Evolutionary conservation across 2,329 filamentous ascomycete genomes (phyloP).

Genomic region (Aureobasidium mangrovei): DNA sequence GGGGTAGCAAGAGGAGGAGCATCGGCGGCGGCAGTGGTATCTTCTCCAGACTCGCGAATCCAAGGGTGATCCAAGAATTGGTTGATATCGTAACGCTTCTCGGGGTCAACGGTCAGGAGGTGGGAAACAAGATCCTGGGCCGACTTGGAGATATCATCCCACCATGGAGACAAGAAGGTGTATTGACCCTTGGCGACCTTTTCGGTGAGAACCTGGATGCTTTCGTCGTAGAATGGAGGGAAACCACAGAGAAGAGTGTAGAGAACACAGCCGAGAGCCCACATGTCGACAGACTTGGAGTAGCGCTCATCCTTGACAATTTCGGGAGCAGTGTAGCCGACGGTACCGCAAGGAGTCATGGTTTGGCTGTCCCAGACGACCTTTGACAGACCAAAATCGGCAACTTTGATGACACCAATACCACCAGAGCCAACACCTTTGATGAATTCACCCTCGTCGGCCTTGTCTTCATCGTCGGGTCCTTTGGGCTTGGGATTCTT

Average conservation of each 20-base stretch:
- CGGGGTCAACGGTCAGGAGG: conserved; percentile 85
- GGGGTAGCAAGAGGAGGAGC: conserved; percentile 66
- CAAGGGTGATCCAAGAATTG: conserved; percentile 94
- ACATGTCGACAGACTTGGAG: conserved; percentile 99
- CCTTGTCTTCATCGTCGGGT: conserved; percentile 92
- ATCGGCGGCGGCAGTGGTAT: conserved; percentile 57
- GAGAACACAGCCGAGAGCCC: conserved; percentile 91
- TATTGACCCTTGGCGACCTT: conserved; percentile 96
- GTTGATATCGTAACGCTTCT: conserved; percentile 86
- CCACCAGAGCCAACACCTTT: conserved; percentile 74
- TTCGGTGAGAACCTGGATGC: conserved; percentile 90
- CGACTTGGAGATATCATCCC: conserved; percentile 94
- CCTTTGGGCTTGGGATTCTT: conserved; percentile 71
- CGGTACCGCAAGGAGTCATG: conserved; percentile 98
- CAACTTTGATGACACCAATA: conserved; percentile 93
- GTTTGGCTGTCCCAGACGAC: conserved; percentile 97
- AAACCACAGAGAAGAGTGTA: conserved; percentile 97
- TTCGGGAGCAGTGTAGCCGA: conserved; percentile 94
- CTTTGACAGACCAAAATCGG: conserved; percentile 95
- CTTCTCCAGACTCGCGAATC: conserved; percentile 65
- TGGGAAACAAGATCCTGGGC: conserved; percentile 93
- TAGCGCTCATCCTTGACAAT: conserved; percentile 99
- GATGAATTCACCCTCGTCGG: conserved; percentile 89
- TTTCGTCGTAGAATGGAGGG: conserved; percentile 97
- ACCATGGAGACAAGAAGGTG: conserved; percentile 97